These are phyloP conservation scores for Macrolepiota dolichaula DNA, from an alignment of 768 basidiomycete species.

Conservation along the genomic window DNA sequence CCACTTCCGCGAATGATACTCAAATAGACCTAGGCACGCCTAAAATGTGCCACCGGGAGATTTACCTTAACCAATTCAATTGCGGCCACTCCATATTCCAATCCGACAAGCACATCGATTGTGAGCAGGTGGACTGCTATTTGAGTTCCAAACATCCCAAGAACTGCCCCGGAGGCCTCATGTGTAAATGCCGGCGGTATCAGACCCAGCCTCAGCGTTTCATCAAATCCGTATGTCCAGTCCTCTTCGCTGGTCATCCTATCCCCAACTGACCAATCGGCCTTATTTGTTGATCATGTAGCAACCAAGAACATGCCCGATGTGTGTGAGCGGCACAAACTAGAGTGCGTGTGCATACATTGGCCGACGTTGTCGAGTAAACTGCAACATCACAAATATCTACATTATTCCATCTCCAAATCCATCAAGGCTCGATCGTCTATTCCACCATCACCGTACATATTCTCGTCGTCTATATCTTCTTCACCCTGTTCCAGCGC, in stretches of 20 bases:
- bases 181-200: conserved; percentile 52
- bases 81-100: conserved; percentile 57
- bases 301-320: background rate
- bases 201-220: conserved; percentile 58
- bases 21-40: conserved; percentile 20
- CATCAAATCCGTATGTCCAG: conserved; percentile 24
- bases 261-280: background rate
- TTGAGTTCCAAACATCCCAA: conserved; percentile 48
- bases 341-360: background rate
- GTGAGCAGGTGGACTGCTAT: conserved; percentile 38
- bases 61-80: conserved; percentile 46
- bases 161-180: conserved; percentile 31
- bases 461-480: conserved; percentile 48
- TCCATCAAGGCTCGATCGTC: conserved; percentile 60
- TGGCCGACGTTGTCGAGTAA: background rate
- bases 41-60: conserved; percentile 64
- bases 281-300: background rate
- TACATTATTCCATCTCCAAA: conserved; percentile 21
- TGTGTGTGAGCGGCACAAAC: background rate
- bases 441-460: conserved; percentile 68
- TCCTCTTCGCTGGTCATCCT: background rate
- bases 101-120: conserved; percentile 49
- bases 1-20: conserved; percentile 16
- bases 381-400: background rate
- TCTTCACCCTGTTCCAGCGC: conserved; percentile 40